These are phyloP conservation scores for Heliocybe sulcata DNA, from an alignment of 1,284 basidiomycete genomes.

Conservation along the genomic window DNA sequence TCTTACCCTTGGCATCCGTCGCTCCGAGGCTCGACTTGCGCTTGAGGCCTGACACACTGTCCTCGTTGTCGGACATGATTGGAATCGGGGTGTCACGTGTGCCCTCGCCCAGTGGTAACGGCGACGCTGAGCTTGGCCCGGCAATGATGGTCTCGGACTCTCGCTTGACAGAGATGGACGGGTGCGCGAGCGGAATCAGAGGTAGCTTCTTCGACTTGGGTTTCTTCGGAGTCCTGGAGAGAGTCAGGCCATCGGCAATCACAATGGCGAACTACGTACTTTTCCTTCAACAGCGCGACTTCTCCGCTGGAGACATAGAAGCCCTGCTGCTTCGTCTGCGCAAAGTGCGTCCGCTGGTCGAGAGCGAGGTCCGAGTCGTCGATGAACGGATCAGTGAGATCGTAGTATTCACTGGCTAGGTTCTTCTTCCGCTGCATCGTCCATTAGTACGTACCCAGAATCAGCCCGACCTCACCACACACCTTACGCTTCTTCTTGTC, in stretches of 20 bases:
- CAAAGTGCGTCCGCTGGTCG: constrained; percentile 87
- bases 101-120: constrained; percentile 27
- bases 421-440: constrained; percentile 42
- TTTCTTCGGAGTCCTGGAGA: constrained; percentile 44
- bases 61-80: constrained; percentile 32
- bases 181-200: constrained; percentile 18
- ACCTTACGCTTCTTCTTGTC: not conserved
- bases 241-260: not conserved
- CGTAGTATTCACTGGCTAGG: constrained; percentile 71
- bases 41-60: constrained; percentile 18
- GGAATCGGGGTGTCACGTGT: constrained; percentile 50
- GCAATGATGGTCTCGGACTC: constrained; percentile 2
- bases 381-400: constrained; percentile 90
- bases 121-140: constrained; percentile 10
- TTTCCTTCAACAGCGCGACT: constrained; percentile 79
- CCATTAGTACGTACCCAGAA: not conserved
- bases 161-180: constrained; percentile 15
- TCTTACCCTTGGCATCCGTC: constrained; percentile 32
- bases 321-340: constrained; percentile 90
- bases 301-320: constrained; percentile 89
- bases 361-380: constrained; percentile 93
- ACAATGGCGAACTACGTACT: constrained; percentile 27
- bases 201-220: constrained; percentile 54
- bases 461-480: not conserved
- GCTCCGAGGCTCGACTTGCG: constrained; percentile 16